Percentiles rank a stretch among this genome's conserved stretches.
Evolutionary conservation across 352 stramenopile species (phyloP).

Genomic region (Thalassiosira gravida): DNA sequence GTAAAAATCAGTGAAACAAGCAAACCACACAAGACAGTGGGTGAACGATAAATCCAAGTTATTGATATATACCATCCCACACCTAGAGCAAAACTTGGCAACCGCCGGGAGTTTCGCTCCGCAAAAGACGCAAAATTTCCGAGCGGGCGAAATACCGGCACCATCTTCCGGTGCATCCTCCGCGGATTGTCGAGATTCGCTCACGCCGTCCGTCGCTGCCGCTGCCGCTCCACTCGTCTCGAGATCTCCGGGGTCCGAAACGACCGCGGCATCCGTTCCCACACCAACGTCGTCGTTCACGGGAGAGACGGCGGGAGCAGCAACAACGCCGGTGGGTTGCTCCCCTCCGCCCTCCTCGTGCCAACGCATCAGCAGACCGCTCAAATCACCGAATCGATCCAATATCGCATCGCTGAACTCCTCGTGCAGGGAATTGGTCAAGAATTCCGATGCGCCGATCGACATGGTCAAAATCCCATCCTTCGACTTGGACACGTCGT

Average conservation of each 20-base stretch:
- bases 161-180: no score
- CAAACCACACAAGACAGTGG: no score
- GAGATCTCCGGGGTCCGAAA: background rate
- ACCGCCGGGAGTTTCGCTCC: slow-evolving; percentile 36
- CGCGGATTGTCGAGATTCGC: no score
- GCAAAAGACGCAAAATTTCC: slow-evolving; percentile 65
- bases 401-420: slow-evolving; percentile 80
- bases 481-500: slow-evolving; percentile 56
- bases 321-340: slow-evolving; percentile 24
- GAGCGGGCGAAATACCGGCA: no score
- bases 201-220: no score
- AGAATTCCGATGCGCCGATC: slow-evolving; percentile 73
- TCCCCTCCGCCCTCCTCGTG: slow-evolving; percentile 46
- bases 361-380: slow-evolving; percentile 62
- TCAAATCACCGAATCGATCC: slow-evolving; percentile 68
- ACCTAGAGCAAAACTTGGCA: slow-evolving; percentile 53
- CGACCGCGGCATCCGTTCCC: background rate
- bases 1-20: no score
- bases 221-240: background rate
- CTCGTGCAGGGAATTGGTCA: slow-evolving; percentile 61
- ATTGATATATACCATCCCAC: no score
- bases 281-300: slow-evolving; percentile 12
- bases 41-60: no score
- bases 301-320: slow-evolving; percentile 20
- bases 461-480: slow-evolving; percentile 69